Percentiles rank a stretch among this genome's conserved stretches.
Conservation (phyloP, 805 yeast species). For the Tetrapisispora namnaoensis region DNA sequence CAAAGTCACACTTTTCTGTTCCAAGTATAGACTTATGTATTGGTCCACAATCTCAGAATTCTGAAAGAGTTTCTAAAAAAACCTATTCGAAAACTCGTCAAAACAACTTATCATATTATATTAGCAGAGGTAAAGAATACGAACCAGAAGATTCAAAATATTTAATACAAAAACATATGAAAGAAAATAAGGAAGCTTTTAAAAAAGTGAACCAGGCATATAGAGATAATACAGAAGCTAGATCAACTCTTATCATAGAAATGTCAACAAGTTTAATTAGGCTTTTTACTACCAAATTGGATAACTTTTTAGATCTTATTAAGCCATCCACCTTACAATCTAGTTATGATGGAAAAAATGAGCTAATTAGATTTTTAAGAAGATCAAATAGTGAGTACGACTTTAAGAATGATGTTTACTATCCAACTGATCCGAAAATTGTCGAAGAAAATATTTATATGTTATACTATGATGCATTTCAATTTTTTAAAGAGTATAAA, state of each 20-base stretch:
- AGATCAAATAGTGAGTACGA: slow-evolving; percentile 41
- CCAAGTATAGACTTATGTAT: background rate
- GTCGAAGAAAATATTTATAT: slow-evolving; percentile 37
- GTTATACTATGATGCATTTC: slow-evolving; percentile 39
- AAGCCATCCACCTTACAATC: slow-evolving; percentile 21
- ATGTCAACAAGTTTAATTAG: slow-evolving; percentile 29
- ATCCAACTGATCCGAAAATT: slow-evolving; percentile 38
- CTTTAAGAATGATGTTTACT: slow-evolving; percentile 38
- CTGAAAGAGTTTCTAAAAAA: background rate
- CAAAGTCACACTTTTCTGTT: background rate
- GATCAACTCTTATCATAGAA: slow-evolving; percentile 40
- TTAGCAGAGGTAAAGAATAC: slow-evolving; percentile 15
- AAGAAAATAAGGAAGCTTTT: slow-evolving; percentile 10
- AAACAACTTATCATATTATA: slow-evolving; percentile 10
- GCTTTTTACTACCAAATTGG: slow-evolving; percentile 20
- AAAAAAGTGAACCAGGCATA: slow-evolving; percentile 31
- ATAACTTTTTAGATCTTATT: slow-evolving; percentile 12
- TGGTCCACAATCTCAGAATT: background rate
- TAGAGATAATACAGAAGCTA: slow-evolving; percentile 41
- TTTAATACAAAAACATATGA: slow-evolving; percentile 2
- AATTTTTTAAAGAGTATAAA: slow-evolving; percentile 32
- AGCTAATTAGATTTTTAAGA: slow-evolving; percentile 45
- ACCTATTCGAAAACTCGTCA: background rate
- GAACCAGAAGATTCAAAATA: slow-evolving; percentile 16
- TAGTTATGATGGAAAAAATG: slow-evolving; percentile 24